Percentiles rank a stretch among this genome's conserved stretches.
phyloP scores from a whole-genome alignment of 169 alveolate genomes.

The Plasmodium vivax region DNA sequence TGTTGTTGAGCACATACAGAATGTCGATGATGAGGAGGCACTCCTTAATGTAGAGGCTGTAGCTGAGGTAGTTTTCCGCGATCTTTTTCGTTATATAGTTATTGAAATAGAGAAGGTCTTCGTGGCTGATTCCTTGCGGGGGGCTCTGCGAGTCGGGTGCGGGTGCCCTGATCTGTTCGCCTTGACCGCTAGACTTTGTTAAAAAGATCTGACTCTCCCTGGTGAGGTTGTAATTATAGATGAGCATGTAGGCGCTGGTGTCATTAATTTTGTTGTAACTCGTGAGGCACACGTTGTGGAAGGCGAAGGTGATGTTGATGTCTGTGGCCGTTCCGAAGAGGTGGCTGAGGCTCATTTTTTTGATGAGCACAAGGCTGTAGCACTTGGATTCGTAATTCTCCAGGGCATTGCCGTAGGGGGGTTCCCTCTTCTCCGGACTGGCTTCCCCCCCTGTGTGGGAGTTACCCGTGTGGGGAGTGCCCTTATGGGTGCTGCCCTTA shows the following conservation, averaged over 20 bases:
- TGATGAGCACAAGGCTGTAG: slow-evolving; percentile 50
- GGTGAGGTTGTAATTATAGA: slow-evolving; percentile 17
- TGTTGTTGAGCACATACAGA: slow-evolving; percentile 48
- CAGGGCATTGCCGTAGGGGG: neutral
- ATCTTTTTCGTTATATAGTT: slow-evolving; percentile 63
- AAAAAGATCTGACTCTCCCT: neutral
- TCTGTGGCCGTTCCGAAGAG: slow-evolving; percentile 22
- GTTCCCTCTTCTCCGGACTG: neutral
- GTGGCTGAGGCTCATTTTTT: slow-evolving; percentile 41
- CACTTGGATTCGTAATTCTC: slow-evolving; percentile 11
- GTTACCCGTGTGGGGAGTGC: neutral
- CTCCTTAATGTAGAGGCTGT: slow-evolving; percentile 52
- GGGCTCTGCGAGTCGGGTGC: neutral
- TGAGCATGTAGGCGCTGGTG: slow-evolving; percentile 24
- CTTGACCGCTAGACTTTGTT: neutral
- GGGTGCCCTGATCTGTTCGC: neutral
- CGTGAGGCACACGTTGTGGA: slow-evolving; percentile 56
- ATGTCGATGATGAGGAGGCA: slow-evolving; percentile 60
- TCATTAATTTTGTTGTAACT: slow-evolving; percentile 28
- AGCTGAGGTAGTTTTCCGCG: slow-evolving; percentile 24
- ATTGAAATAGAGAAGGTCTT: slow-evolving; percentile 10
- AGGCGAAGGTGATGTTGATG: slow-evolving; percentile 35
- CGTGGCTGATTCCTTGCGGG: neutral
- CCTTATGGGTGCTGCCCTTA: neutral
- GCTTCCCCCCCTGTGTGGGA: neutral